Evolutionary conservation across 2,329 filamentous ascomycete species (phyloP), one percentile per base, ranked within the genome.

Genomic region (Diaporthe eres): DNA sequence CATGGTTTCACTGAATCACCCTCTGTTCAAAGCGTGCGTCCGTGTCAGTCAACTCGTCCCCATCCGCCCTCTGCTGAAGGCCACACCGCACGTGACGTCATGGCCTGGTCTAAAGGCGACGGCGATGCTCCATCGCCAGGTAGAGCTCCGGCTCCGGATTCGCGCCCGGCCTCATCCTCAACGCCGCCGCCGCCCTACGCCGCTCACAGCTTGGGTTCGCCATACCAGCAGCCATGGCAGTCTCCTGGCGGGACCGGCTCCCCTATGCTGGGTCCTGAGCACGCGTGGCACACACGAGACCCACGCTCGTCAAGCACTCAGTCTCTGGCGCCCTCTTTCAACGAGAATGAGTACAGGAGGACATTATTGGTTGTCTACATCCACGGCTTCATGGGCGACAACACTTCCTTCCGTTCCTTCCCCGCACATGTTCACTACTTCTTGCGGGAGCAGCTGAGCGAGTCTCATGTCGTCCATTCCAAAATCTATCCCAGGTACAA

Each of bases 401-500:
- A 79, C 83, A 93, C 94, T 44, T 97, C 94, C 75, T 98, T 98
- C 82, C 91, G 92, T 77, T 94, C 93, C 60, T 98, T 98, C 80
- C 96, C 96, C 0, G 94, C 94, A 10, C 95, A 98, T 85, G 90
- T 98, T 5, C 96, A 98, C 83, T 90, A 92, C 79, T 88, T 94
- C 49, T 87, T 97, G 53, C 91, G 91, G 17, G 87, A 90, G 12
- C 87, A 92, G 0, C 85, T 98, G 17, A 86, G 87, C 31, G 92
- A 94, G 37, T 93, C 92, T 8, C 95, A 97, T 85, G 89, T 93
- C 49, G 92, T 98, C 0, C 95, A 98, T 83, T 94, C 95, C 77
- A 98, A 98, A 83, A 92, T 96, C 74, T 96, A 96, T 81, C 94
- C 94, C 1, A 90, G 92, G 53, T 96, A 96, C 85, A 94, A 93